These are phyloP conservation scores for Calonectria pteridis DNA, from an alignment of 2,329 filamentous ascomycete species.

Conservation along the genomic window DNA sequence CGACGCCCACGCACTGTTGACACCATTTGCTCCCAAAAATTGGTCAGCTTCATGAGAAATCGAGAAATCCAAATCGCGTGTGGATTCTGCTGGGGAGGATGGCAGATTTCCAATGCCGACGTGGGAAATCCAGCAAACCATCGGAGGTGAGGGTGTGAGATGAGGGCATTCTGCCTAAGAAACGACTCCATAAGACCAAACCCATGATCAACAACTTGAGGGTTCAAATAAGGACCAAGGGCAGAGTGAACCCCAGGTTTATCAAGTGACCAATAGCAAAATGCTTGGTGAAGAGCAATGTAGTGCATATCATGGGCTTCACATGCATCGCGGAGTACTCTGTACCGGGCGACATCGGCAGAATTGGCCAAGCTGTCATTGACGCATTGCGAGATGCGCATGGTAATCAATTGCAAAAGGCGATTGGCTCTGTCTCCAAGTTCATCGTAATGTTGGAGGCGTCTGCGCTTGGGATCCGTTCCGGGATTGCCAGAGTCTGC, in stretches of 20 bases:
- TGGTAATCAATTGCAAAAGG: slow-evolving; percentile 27
- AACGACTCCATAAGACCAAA: slow-evolving; percentile 37
- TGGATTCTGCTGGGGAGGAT: slow-evolving; percentile 8
- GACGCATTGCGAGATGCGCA: slow-evolving; percentile 39
- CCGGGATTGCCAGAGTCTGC: not conserved
- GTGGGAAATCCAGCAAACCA: slow-evolving; percentile 49
- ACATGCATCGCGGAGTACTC: slow-evolving; percentile 71
- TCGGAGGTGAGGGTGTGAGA: slow-evolving; percentile 38
- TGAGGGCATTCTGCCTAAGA: slow-evolving; percentile 39
- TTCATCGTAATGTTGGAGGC: slow-evolving; percentile 21
- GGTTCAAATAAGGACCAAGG: slow-evolving; percentile 26
- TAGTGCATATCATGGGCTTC: slow-evolving; percentile 70
- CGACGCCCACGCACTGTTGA: slow-evolving; percentile 27
- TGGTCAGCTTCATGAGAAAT: slow-evolving; percentile 42
- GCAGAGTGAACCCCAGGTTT: slow-evolving; percentile 49
- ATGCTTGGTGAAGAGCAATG: slow-evolving; percentile 74
- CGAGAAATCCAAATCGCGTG: slow-evolving; percentile 28
- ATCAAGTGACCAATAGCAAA: slow-evolving; percentile 66
- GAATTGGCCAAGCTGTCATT: slow-evolving; percentile 36
- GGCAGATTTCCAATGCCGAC: slow-evolving; percentile 25
- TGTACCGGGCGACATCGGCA: slow-evolving; percentile 62
- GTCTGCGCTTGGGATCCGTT: slow-evolving; percentile 28
- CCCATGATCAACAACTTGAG: slow-evolving; percentile 34
- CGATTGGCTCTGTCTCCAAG: not conserved
- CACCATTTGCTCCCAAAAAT: slow-evolving; percentile 38